These are phyloP conservation scores for Yamadazyma taylorii DNA, from an alignment of 1,139 yeast species.

Conservation along the genomic window DNA sequence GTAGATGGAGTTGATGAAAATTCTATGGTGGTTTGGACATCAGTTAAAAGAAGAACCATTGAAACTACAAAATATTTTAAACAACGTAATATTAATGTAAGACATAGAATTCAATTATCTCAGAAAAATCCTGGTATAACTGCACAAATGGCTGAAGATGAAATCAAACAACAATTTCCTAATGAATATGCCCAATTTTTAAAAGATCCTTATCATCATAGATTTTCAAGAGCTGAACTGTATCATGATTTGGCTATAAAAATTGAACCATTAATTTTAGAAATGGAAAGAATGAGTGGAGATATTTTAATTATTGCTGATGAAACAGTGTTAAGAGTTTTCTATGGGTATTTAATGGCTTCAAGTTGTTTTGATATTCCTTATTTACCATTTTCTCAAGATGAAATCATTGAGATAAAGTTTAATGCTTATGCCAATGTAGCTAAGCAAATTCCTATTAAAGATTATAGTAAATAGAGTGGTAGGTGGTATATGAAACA, in stretches of 20 bases:
- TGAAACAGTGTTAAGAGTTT: slow-evolving; percentile 82
- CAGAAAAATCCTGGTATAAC: slow-evolving; percentile 92
- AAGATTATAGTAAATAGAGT: slow-evolving; percentile 14
- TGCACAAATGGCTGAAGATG: slow-evolving; percentile 63
- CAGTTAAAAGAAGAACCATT: slow-evolving; percentile 80
- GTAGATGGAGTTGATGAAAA: slow-evolving; percentile 50
- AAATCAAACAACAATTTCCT: slow-evolving; percentile 61
- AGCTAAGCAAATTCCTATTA: slow-evolving; percentile 50
- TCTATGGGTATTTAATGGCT: slow-evolving; percentile 94
- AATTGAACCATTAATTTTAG: slow-evolving; percentile 88
- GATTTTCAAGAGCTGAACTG: slow-evolving; percentile 90
- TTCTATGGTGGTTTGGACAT: slow-evolving; percentile 85
- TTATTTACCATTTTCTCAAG: slow-evolving; percentile 67
- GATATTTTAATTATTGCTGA: slow-evolving; percentile 91
- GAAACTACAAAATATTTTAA: slow-evolving; percentile 74
- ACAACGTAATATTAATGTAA: slow-evolving; percentile 56
- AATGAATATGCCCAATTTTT: slow-evolving; percentile 65
- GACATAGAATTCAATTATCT: slow-evolving; percentile 79
- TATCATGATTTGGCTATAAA: slow-evolving; percentile 95
- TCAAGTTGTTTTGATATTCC: slow-evolving; percentile 88
- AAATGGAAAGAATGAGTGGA: slow-evolving; percentile 88
- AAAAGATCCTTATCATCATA: slow-evolving; percentile 86
- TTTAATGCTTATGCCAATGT: slow-evolving; percentile 85
- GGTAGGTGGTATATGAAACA: too few species aligned
- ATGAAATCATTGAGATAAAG: slow-evolving; percentile 82